These are phyloP conservation scores for Pisolithus tinctorius DNA, from an alignment of 768 basidiomycete species.

Conservation along the genomic window DNA sequence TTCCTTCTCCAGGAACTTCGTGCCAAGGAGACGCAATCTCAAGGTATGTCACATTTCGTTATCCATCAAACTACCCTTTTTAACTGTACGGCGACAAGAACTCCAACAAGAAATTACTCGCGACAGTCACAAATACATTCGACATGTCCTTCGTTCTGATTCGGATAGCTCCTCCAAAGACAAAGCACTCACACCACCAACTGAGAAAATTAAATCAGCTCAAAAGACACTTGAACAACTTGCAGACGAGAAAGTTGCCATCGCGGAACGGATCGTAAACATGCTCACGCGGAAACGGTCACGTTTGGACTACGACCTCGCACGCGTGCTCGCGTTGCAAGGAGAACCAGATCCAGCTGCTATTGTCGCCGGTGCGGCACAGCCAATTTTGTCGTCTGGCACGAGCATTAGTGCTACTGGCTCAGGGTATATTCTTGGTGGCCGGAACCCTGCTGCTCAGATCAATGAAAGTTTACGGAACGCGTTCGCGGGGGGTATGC, in stretches of 20 bases:
- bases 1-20: constrained; percentile 44
- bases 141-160: constrained; percentile 33
- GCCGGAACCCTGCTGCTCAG: constrained; percentile 33
- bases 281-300: constrained; percentile 41
- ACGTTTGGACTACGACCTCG: constrained; percentile 41
- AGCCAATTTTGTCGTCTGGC: constrained; percentile 11
- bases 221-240: constrained; percentile 26
- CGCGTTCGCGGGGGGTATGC: constrained; percentile 24
- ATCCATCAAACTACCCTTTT: neutral
- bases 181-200: constrained; percentile 19
- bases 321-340: constrained; percentile 36
- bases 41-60: constrained; percentile 25
- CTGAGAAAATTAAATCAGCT: constrained; percentile 23
- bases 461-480: constrained; percentile 35
- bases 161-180: constrained; percentile 25
- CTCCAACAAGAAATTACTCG: constrained; percentile 38
- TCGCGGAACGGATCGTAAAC: constrained; percentile 38
- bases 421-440: constrained; percentile 26
- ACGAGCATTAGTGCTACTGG: constrained; percentile 8
- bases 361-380: constrained; percentile 23
- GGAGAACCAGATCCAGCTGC: constrained; percentile 35
- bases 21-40: constrained; percentile 35
- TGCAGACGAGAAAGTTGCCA: constrained; percentile 35
- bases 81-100: constrained; percentile 21
- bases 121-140: constrained; percentile 38